These are phyloP conservation scores for Thinopyrum elongatum DNA, from an alignment of 176 grass and related monocot genomes.

Conservation along the genomic window DNA sequence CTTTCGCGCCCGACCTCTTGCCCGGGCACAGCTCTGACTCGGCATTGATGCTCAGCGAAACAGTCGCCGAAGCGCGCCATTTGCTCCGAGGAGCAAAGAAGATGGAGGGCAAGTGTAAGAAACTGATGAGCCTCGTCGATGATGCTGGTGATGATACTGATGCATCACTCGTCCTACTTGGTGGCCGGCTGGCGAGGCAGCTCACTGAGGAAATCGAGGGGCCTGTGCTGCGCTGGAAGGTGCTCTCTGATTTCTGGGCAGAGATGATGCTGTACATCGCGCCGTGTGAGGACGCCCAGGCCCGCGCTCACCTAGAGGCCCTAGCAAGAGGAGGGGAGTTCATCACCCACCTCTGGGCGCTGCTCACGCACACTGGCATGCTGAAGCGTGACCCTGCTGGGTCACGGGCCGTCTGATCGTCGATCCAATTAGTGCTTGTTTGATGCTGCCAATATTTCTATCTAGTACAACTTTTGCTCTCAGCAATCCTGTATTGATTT, in stretches of 20 bases:
- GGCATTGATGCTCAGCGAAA: not conserved
- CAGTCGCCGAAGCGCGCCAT: not conserved
- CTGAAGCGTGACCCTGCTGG: not conserved
- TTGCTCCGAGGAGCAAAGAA: not conserved
- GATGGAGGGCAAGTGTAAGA: not conserved
- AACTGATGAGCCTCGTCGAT: too few relatives aligned
- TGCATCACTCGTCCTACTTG: too few relatives aligned
- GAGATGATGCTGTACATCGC: not conserved
- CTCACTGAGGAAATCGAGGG: too few relatives aligned
- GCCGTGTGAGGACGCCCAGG: not conserved
- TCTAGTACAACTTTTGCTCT: too few relatives aligned
- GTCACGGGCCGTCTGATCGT: not conserved
- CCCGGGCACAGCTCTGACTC: not conserved
- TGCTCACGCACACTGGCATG: not conserved
- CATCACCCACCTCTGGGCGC: slow-evolving; percentile 23
- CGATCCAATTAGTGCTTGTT: not conserved
- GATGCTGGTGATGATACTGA: not conserved
- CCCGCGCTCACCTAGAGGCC: not conserved
- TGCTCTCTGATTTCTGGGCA: not conserved
- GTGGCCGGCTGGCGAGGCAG: too few relatives aligned
- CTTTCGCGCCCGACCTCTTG: not conserved
- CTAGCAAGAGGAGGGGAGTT: not conserved
- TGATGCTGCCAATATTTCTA: not conserved
- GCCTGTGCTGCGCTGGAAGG: too few relatives aligned
- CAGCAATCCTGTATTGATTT: too few relatives aligned